A percentile compares a stretch with the other conserved stretches of the same genome.
Evolutionary conservation across 148 eudicot species (phyloP).

Genomic region (Hydrangea macrophylla): DNA sequence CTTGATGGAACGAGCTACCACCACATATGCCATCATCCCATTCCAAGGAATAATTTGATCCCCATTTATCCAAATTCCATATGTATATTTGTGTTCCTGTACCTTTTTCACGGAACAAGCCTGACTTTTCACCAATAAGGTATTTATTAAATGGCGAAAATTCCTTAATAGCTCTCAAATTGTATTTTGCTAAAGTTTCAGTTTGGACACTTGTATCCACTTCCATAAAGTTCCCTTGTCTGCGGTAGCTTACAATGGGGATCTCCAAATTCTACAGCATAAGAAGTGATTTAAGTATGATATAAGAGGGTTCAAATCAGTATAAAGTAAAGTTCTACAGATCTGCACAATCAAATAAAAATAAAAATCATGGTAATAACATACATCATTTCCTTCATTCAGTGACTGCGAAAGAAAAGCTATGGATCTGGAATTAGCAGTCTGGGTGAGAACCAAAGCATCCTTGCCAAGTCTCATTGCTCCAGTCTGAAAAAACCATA

Average conservation of each 20-base stretch:
- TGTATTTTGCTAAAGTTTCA: conserved; percentile 42
- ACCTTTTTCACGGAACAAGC: conserved; percentile 29
- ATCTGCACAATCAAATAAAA: neutral
- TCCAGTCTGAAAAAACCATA: conserved; percentile 52
- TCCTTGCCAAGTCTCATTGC: conserved; percentile 82
- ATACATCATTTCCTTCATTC: conserved; percentile 73
- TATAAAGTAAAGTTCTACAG: neutral
- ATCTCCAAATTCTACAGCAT: conserved; percentile 59
- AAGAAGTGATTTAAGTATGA: neutral
- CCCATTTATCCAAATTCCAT: conserved; percentile 81
- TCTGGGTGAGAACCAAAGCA: conserved; percentile 75
- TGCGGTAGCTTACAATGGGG: conserved; percentile 62
- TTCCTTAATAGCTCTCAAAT: conserved; percentile 55
- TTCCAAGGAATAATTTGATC: conserved; percentile 51
- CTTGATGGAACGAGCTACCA: conserved; percentile 54
- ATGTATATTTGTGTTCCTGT: conserved; percentile 78
- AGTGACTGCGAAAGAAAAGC: conserved; percentile 80
- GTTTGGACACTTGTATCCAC: conserved; percentile 51
- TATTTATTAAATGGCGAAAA: conserved; percentile 74
- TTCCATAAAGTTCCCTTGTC: conserved; percentile 52
- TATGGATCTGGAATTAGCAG: conserved; percentile 66
- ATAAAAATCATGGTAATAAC: conserved; percentile 4
- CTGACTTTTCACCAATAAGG: conserved; percentile 71
- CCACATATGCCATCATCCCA: conserved; percentile 50
- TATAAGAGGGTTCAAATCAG: neutral